Percentiles rank a stretch among this genome's conserved stretches.
These are phyloP conservation scores for Breviolum minutum DNA, from an alignment of 73 alveolate genomes.

Conservation along the genomic window DNA sequence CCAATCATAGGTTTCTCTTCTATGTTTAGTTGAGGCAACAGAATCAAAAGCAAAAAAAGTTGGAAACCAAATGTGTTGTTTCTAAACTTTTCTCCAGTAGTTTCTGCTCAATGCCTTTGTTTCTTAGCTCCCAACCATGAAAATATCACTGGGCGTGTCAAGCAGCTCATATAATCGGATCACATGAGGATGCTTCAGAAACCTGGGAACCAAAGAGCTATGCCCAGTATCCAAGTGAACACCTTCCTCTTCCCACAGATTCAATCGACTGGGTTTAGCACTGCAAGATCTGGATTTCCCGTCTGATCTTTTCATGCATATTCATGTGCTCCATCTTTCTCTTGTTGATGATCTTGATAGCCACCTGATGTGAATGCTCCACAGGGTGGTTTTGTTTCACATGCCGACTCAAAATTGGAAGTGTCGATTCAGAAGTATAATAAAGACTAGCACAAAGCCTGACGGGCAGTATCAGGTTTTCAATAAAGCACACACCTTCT, in stretches of 20 bases:
- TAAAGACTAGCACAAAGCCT: neutral
- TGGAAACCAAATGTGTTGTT: too few relatives aligned
- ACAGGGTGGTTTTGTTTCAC: neutral
- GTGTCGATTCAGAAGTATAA: neutral
- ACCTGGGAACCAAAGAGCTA: constrained; percentile 51
- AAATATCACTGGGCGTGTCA: constrained; percentile 98
- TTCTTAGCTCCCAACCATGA: constrained; percentile 95
- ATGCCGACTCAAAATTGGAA: neutral
- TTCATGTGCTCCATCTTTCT: constrained; percentile 97
- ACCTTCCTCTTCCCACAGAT: neutral
- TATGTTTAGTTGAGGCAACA: neutral
- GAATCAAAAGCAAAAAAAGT: too few relatives aligned
- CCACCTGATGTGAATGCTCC: constrained; percentile 85
- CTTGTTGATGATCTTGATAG: constrained; percentile 98
- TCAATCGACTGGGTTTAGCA: neutral
- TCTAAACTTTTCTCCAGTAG: too few relatives aligned
- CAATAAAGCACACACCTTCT: constrained; percentile 84
- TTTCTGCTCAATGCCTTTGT: neutral
- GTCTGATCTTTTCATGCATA: constrained; percentile 98
- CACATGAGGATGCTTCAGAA: constrained; percentile 98
- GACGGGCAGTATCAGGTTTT: neutral
- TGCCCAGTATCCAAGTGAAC: neutral
- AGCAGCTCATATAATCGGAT: constrained; percentile 98
- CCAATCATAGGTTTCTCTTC: neutral
- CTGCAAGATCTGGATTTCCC: constrained; percentile 98